Evolutionary conservation across 768 basidiomycete genomes (phyloP), one percentile per base, ranked within the genome.

Genomic region (Mycena pura): DNA sequence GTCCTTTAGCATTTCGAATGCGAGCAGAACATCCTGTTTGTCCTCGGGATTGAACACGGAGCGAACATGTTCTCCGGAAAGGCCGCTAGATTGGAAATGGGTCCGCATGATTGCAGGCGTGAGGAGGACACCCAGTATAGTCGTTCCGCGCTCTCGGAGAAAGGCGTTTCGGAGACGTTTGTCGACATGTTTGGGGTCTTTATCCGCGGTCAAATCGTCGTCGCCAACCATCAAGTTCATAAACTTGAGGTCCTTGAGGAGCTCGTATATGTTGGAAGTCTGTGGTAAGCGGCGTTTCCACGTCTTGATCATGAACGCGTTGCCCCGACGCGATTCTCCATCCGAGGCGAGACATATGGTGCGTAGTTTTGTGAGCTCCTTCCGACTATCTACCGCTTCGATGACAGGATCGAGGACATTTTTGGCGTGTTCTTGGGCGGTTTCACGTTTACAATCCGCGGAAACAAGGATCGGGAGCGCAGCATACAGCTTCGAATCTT

Each of bases 191-290:
- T 76, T 75, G 19, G 46, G 73, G 52, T 77, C 77, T 40, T 76
- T 77, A 38, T 78, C 76, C 1, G 57, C 53, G 6, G 77, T 77
- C 5, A 77, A n/a, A 45, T 77, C 75, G 45, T 77, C 69, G 25
- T 68, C 65, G 6, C 77, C 75, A 19, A 74, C 73, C n/a, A 68
- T 38, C 2, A 73, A 54, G 49, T 78, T 70, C 61, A 78, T 60
- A 31, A 75, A 58, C 1, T 4, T 22, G 0, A 77, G 59, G 6
- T 15, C 11, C 15, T 28, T 15, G 7, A 77, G 67, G 1, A 68
- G 55, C 4, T 14, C 24, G 59, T 69, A 74, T 29, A 78, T 67
- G 0, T 56, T 46, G 5, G 77, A 77, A 5, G 41, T 31, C 6
- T 31, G 6, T 14, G 41, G 3, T 2, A 77, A 62, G 3, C 25